These are phyloP conservation scores for Pharnaceum exiguum DNA, from an alignment of 148 eudicot genomes.

Conservation along the genomic window DNA sequence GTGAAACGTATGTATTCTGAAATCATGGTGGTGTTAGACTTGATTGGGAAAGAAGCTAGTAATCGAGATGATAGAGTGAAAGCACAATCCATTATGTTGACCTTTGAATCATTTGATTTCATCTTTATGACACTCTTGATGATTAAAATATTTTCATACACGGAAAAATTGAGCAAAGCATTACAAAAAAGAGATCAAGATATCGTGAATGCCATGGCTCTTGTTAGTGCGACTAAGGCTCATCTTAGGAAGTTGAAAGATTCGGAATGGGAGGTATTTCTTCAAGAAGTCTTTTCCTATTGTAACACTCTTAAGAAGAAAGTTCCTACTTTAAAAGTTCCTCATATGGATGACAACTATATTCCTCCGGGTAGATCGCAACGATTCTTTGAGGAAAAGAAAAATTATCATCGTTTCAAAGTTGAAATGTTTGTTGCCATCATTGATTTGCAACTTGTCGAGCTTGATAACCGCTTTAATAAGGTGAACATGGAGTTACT, in stretches of 20 bases:
- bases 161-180: background rate
- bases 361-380: background rate
- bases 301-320: background rate
- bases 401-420: background rate
- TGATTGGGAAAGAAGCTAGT: conserved; percentile 4
- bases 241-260: background rate
- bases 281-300: background rate
- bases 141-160: background rate
- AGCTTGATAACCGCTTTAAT: background rate
- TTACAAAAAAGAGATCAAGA: background rate
- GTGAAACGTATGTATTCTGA: conserved; percentile 8
- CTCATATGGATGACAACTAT: background rate
- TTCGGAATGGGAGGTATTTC: background rate
- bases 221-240: background rate
- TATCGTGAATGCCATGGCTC: background rate
- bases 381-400: background rate
- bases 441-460: background rate
- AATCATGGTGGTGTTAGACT: conserved; percentile 18
- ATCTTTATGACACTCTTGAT: background rate
- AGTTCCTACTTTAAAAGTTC: background rate
- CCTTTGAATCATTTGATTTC: background rate
- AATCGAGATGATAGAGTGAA: background rate
- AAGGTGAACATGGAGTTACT: background rate
- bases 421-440: background rate
- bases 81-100: background rate